Percentiles rank a stretch among this genome's conserved stretches.
phyloP scores from a whole-genome alignment of 1,284 basidiomycete species.

The Nidula niveotomentosa region DNA sequence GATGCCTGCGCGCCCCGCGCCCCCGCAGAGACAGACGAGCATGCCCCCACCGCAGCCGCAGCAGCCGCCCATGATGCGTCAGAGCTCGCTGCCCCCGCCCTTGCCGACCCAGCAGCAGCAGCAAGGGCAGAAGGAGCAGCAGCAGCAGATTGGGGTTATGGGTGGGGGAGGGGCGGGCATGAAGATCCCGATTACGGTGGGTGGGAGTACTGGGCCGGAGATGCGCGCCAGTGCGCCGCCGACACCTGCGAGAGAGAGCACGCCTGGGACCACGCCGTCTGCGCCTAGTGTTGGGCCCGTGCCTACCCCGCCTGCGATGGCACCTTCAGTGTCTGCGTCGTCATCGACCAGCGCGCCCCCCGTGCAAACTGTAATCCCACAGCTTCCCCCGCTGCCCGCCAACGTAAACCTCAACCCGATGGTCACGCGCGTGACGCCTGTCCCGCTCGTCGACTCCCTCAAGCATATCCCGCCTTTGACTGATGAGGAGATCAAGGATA shows the following conservation, averaged over 20 bases:
- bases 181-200: background rate
- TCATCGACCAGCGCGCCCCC: conserved; percentile 1
- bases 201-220: background rate
- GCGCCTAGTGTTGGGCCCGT: conserved; percentile 6
- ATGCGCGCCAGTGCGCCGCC: conserved; percentile 3
- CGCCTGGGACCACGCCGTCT: conserved; percentile 7
- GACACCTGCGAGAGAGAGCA: background rate
- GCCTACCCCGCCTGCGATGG: background rate
- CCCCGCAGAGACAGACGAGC: background rate
- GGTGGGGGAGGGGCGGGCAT: background rate
- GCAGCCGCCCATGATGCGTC: background rate
- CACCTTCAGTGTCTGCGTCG: background rate
- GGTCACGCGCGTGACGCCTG: conserved; percentile 62
- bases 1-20: background rate
- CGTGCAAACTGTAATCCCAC: conserved; percentile 8
- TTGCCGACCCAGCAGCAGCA: background rate
- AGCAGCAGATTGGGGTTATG: conserved; percentile 1
- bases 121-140: conserved; percentile 6
- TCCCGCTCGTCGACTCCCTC: conserved; percentile 57
- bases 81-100: background rate
- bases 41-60: background rate
- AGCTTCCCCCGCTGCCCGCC: conserved; percentile 30
- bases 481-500: conserved; percentile 32
- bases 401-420: conserved; percentile 52
- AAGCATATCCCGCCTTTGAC: conserved; percentile 55